These are phyloP conservation scores for Sechiopsis laciniata DNA, from an alignment of 306 rosid species.

Conservation along the genomic window DNA sequence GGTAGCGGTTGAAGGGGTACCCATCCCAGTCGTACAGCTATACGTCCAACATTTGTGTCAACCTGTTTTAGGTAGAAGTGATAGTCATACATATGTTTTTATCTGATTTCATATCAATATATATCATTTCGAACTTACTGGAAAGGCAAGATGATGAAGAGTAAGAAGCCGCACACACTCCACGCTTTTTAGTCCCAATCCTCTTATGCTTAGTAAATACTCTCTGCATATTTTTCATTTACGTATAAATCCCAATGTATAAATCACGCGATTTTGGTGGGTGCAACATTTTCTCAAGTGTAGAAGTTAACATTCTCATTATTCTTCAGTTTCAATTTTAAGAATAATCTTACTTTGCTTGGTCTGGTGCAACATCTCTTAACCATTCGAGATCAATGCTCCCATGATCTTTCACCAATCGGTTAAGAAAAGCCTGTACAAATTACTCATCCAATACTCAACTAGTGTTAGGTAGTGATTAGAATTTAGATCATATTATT, in stretches of 20 bases:
- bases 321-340: conserved; percentile 22
- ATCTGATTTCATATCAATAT: conserved; percentile 18
- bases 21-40: conserved; percentile 98
- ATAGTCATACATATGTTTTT: conserved; percentile 27
- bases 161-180: conserved; percentile 98
- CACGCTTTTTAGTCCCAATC: conserved; percentile 95
- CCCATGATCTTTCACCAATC: conserved; percentile 79
- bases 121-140: conserved; percentile 55
- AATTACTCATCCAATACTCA: conserved; percentile 31
- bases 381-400: conserved; percentile 88
- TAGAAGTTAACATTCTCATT: conserved; percentile 7
- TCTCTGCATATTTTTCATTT: conserved; percentile 46
- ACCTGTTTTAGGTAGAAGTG: conserved; percentile 48
- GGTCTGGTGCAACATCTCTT: conserved; percentile 94
- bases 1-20: conserved; percentile 99
- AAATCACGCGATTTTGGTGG: neutral
- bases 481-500: conserved; percentile 3
- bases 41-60: conserved; percentile 99
- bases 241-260: neutral
- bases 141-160: conserved; percentile 98
- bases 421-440: conserved; percentile 77
- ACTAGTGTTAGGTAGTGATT: neutral
- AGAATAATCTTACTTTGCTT: conserved; percentile 70
- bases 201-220: conserved; percentile 83
- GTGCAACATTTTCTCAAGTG: neutral